A percentile compares a stretch with the other conserved stretches of the same genome.
These are phyloP conservation scores for Penicillium cataractarum DNA, from an alignment of 495 filamentous ascomycete species.

Conservation along the genomic window DNA sequence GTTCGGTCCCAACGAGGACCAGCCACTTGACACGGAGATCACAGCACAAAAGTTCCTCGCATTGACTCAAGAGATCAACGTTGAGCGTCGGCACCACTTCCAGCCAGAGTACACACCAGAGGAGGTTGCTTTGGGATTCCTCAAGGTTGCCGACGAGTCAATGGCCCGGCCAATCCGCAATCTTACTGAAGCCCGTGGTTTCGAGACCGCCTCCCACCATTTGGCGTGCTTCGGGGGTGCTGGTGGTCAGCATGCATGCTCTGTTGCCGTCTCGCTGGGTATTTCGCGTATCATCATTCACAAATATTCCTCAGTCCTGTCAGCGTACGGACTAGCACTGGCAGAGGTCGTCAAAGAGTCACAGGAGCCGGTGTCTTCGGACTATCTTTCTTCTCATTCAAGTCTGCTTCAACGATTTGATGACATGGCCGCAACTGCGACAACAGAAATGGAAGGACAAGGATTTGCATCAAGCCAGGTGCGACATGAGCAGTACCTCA, in stretches of 20 bases:
- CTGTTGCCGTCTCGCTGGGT: conserved; percentile 53
- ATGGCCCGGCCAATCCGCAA: conserved; percentile 60
- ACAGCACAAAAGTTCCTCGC: conserved; percentile 78
- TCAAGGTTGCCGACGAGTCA: conserved; percentile 58
- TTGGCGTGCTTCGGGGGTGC: conserved; percentile 60
- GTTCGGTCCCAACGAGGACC: conserved; percentile 89
- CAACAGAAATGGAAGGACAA: conserved; percentile 41
- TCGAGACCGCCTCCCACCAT: conserved; percentile 53
- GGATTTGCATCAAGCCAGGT: conserved; percentile 47
- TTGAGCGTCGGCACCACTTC: conserved; percentile 53
- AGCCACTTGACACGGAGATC: conserved; percentile 78
- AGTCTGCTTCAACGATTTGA: conserved; percentile 40
- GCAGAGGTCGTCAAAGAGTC: conserved; percentile 57
- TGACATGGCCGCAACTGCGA: conserved; percentile 35
- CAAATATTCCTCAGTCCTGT: conserved; percentile 55
- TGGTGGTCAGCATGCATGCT: conserved; percentile 58
- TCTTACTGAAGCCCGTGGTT: conserved; percentile 55
- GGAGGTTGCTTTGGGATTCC: conserved; percentile 75
- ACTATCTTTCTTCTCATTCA: conserved; percentile 38
- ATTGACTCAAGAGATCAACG: conserved; percentile 77
- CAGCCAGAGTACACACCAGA: conserved; percentile 78
- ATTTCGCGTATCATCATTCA: conserved; percentile 59
- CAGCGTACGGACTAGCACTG: conserved; percentile 57
- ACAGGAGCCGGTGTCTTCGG: conserved; percentile 50
- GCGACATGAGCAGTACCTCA: conserved; percentile 53